Evolutionary conservation across 2,329 filamentous ascomycete genomes (phyloP).

Genomic region (Fusarium sp.): DNA sequence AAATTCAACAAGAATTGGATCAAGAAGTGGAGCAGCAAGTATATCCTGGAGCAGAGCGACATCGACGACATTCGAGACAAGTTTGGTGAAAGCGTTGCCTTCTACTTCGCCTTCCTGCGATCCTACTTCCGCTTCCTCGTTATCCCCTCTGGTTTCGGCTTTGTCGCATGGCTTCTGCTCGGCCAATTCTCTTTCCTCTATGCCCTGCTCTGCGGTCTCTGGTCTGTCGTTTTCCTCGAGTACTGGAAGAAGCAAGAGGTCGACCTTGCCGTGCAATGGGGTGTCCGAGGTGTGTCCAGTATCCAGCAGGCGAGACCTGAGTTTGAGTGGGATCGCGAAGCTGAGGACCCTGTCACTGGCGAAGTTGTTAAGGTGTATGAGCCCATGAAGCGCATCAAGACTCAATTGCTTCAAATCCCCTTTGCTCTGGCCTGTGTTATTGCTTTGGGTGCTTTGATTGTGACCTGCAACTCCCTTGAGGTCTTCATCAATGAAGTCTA

Average conservation of each 20-base stretch:
- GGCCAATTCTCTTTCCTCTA: conserved; percentile 87
- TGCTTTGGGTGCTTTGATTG: conserved; percentile 83
- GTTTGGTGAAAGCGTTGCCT: conserved; percentile 86
- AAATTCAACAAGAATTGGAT: conserved; percentile 80
- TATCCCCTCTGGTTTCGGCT: conserved; percentile 83
- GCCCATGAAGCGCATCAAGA: conserved; percentile 75
- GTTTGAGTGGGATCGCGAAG: conserved; percentile 81
- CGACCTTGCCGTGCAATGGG: conserved; percentile 88
- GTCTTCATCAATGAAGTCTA: conserved; percentile 97
- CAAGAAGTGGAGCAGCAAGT: conserved; percentile 77
- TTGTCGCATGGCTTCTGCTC: conserved; percentile 81
- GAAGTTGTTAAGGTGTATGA: conserved; percentile 82
- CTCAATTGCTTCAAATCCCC: conserved; percentile 83
- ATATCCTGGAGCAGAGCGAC: conserved; percentile 71
- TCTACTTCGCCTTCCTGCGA: conserved; percentile 95
- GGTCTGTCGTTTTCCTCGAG: conserved; percentile 90
- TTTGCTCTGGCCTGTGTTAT: conserved; percentile 80
- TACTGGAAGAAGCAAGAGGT: conserved; percentile 96
- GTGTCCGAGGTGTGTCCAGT: conserved; percentile 82
- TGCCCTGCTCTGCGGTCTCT: conserved; percentile 80
- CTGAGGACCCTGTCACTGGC: conserved; percentile 83
- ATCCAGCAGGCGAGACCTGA: conserved; percentile 82
- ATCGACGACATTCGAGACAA: conserved; percentile 79
- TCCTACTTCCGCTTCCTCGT: conserved; percentile 87
- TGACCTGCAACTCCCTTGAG: conserved; percentile 89